These are phyloP conservation scores for Aspergillus baeticus DNA, from an alignment of 495 filamentous ascomycete species.

Conservation along the genomic window DNA sequence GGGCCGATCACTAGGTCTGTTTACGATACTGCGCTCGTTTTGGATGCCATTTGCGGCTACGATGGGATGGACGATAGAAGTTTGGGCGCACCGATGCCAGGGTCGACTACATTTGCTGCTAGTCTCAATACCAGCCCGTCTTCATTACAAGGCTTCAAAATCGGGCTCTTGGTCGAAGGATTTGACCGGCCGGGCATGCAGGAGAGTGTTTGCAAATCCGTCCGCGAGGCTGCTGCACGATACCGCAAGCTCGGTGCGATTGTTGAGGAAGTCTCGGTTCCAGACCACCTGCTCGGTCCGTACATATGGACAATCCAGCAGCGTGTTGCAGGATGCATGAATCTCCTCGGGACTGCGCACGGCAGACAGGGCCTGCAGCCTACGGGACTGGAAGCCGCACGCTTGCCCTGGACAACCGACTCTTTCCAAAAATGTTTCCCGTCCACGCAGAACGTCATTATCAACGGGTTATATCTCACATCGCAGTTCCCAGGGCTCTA, in stretches of 20 bases:
- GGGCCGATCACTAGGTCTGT: constrained; percentile 1
- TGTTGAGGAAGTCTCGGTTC: background rate
- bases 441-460: background rate
- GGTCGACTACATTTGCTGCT: too few relatives aligned
- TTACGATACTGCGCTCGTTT: background rate
- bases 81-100: background rate
- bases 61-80: constrained; percentile 6
- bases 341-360: background rate
- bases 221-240: background rate
- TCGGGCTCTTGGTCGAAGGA: constrained; percentile 2
- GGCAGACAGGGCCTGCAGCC: constrained; percentile 1
- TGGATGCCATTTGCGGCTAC: background rate
- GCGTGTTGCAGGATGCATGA: background rate
- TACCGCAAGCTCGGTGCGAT: background rate
- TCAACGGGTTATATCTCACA: constrained; percentile 6
- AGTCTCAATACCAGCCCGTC: background rate
- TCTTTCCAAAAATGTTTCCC: background rate
- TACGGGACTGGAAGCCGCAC: too few relatives aligned
- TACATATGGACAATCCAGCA: background rate
- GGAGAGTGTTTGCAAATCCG: background rate
- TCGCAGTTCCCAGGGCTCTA: constrained; percentile 1
- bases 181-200: background rate
- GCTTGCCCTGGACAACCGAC: background rate
- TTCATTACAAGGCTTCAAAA: background rate
- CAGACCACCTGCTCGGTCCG: background rate